Evolutionary conservation across 192 early-diverging fungal genomes (phyloP).

Genomic region (Bifiguratus adelaidae): DNA sequence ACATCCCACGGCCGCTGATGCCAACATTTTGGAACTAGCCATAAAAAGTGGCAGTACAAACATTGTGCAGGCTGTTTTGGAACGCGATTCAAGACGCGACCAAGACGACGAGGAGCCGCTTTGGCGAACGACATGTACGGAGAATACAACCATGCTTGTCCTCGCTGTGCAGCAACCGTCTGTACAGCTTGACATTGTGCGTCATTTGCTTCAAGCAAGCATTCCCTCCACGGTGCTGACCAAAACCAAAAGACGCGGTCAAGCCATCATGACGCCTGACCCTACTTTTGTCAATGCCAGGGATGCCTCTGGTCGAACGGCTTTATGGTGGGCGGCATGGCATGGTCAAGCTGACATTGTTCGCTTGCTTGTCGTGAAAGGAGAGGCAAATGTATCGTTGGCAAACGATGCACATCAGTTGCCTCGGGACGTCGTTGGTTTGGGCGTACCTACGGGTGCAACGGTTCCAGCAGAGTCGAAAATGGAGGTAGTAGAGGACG

Average conservation of each 20-base stretch:
- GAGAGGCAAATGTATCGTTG: neutral
- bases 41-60: neutral
- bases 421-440: neutral
- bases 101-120: neutral
- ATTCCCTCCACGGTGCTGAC: neutral
- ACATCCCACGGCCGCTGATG: neutral
- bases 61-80: neutral
- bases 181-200: neutral
- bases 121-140: neutral
- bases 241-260: neutral
- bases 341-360: neutral
- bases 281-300: neutral
- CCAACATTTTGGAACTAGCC: neutral
- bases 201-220: neutral
- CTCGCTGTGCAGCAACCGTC: neutral
- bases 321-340: slow-evolving; percentile 2
- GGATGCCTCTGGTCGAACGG: neutral
- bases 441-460: neutral
- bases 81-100: neutral
- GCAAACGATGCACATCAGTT: neutral
- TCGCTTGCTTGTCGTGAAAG: neutral
- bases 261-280: neutral
- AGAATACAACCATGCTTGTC: neutral
- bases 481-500: neutral
- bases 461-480: neutral